Evolutionary conservation across 2,329 filamentous ascomycete genomes (phyloP).

Genomic region (Cyphellophora europaea): DNA sequence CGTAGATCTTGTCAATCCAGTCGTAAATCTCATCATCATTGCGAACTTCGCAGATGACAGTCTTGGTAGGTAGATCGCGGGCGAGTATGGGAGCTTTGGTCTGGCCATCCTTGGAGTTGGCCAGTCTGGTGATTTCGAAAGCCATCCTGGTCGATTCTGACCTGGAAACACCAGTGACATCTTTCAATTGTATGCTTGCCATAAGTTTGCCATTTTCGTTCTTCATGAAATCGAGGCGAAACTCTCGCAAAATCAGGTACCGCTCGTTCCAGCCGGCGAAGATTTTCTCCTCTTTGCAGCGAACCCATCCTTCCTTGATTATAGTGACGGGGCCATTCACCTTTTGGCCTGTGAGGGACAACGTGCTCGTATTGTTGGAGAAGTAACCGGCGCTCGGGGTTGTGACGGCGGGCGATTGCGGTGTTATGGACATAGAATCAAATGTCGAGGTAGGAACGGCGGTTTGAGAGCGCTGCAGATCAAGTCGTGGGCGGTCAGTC

Average conservation of each 20-base stretch:
- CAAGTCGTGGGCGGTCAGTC: constrained; percentile 70
- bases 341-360: constrained; percentile 53
- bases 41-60: constrained; percentile 87
- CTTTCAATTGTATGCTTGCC: constrained; percentile 75
- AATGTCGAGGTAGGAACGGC: constrained; percentile 67
- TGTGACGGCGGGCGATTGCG: constrained; percentile 51
- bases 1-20: constrained; percentile 98
- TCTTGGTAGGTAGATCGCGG: constrained; percentile 70
- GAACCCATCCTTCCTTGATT: constrained; percentile 54
- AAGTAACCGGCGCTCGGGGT: constrained; percentile 53
- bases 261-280: constrained; percentile 84
- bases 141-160: constrained; percentile 87
- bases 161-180: constrained; percentile 81
- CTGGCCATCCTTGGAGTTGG: constrained; percentile 50
- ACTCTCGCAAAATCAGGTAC: constrained; percentile 84
- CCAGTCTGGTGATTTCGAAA: constrained; percentile 78
- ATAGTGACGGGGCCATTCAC: constrained; percentile 59
- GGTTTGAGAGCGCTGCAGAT: constrained; percentile 62
- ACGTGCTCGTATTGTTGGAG: constrained; percentile 62
- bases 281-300: constrained; percentile 68
- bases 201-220: constrained; percentile 77
- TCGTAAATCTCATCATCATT: constrained; percentile 95
- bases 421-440: constrained; percentile 58
- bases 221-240: constrained; percentile 90
- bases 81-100: constrained; percentile 62